Percentiles rank a stretch among this genome's conserved stretches.
Conservation (phyloP, 352 stramenopile genomes). For the Globisporangium canariense region DNA sequence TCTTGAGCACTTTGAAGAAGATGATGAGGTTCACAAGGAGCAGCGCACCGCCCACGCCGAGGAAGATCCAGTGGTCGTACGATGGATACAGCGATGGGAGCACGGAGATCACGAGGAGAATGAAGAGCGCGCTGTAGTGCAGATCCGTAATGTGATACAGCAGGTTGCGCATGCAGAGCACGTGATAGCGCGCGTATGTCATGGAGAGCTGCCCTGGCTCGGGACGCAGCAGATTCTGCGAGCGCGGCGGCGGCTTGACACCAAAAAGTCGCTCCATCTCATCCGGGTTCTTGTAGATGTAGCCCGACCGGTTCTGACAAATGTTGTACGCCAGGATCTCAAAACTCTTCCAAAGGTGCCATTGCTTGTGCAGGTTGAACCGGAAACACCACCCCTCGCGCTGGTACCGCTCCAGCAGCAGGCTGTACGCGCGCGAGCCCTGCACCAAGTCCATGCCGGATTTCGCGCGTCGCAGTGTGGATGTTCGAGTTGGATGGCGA, state of each 20-base stretch:
- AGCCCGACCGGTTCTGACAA: constrained; percentile 80
- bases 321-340: constrained; percentile 88
- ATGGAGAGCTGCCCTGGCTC: constrained; percentile 35
- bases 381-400: constrained; percentile 77
- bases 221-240: constrained; percentile 12
- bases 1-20: constrained; percentile 83
- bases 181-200: constrained; percentile 72
- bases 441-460: constrained; percentile 80
- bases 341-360: constrained; percentile 85
- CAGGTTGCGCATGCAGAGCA: constrained; percentile 85
- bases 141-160: constrained; percentile 79
- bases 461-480: constrained; percentile 33
- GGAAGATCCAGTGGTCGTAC: constrained; percentile 76
- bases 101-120: constrained; percentile 68
- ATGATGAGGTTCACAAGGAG: constrained; percentile 74
- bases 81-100: constrained; percentile 58
- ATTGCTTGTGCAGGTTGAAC: constrained; percentile 82
- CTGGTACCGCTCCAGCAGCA: constrained; percentile 74
- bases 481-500: constrained; percentile 15
- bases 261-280: constrained; percentile 84
- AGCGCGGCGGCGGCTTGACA: constrained; percentile 23
- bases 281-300: constrained; percentile 86
- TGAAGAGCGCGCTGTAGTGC: constrained; percentile 73
- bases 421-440: constrained; percentile 64
- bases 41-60: constrained; percentile 50